Base-by-base conservation (phyloP, 306 rosid genomes). In the Castanea mollissima region DNA sequence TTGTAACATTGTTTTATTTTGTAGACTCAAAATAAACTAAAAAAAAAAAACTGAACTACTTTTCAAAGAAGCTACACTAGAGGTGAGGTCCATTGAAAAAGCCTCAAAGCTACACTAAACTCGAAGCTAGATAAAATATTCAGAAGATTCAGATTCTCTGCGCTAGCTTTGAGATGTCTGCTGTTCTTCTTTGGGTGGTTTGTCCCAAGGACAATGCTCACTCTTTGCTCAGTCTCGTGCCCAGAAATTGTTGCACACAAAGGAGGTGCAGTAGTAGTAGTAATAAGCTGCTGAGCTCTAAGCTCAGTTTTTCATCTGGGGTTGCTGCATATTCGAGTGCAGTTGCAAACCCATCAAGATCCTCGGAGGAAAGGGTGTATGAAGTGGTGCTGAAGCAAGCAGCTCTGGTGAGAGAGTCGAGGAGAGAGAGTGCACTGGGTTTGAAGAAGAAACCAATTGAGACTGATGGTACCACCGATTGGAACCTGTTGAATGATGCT, bases 341-440 rank as follows among this genome's bases (percentile, higher is more conserved):
- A 7, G 81, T 88, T 5, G 92, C 89, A 0, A 56, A 84, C 74
- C 91, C 97, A 31, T 68, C 91, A 27, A 88, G 97, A 55, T 84
- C 99, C 5, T 91, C 97, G 9, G 99, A 88, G 62, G 94, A 94
- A 83, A 94, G 79, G 82, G 99, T 94, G 32, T 94, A 94, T 80
- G 96, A 92, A 56, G 97, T 92, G 18, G 99, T 94, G 76, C 77
- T 92, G 76, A 94, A 85, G 82, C 99, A 92, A 79, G 99, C 99
- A 67, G 96, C 97, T 62, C 74, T 92, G 19, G 91, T 91, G 0
- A 91, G 76, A 67, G 92, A 90, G 44, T 85, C 80, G 56, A 79
- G 62, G 8, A 49, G 20, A 38, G 80, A 83, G 85, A 80, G 41
- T 68, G 54, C 52, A 72, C 18, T 82, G 82, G 76, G 80, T 76